Evolutionary conservation across 176 grass and related monocot genomes (phyloP).

Genomic region (Oryza nivara): DNA sequence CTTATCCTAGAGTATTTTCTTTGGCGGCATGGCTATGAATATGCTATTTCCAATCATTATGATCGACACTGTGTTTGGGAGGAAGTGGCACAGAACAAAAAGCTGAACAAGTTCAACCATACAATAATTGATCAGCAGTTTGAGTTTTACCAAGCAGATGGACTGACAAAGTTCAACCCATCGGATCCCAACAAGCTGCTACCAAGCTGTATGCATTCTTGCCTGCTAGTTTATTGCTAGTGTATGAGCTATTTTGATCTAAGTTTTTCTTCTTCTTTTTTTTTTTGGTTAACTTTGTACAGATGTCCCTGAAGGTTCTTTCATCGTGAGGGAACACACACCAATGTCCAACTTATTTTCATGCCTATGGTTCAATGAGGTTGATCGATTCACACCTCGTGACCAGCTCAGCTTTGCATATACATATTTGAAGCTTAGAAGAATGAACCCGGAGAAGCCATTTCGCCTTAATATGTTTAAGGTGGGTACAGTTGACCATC

Average conservation of each 20-base stretch:
- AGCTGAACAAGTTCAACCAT: constrained; percentile 97
- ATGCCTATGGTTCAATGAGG: constrained; percentile 97
- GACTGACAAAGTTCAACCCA: constrained; percentile 77
- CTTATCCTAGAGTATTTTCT: constrained; percentile 98
- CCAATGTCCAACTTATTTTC: constrained; percentile 98
- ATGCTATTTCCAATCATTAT: constrained; percentile 99
- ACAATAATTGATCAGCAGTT: constrained; percentile 98
- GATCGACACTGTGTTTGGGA: constrained; percentile 95
- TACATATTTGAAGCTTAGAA: constrained; percentile 95
- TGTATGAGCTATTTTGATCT: constrained; percentile 16
- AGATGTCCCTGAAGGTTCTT: constrained; percentile 99
- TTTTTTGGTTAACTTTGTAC: constrained; percentile 17
- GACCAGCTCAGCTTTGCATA: constrained; percentile 99
- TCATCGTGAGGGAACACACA: constrained; percentile 94
- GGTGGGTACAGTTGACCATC: constrained; percentile 39
- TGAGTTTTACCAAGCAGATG: constrained; percentile 94
- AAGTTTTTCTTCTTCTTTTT: constrained; percentile 8
- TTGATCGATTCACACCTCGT: constrained; percentile 92
- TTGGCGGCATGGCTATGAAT: constrained; percentile 88
- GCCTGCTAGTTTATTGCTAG: constrained; percentile 38
- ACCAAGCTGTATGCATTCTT: constrained; percentile 79
- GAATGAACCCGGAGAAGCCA: constrained; percentile 76
- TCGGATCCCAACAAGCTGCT: constrained; percentile 79
- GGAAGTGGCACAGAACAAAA: constrained; percentile 96
- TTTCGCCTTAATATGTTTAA: constrained; percentile 98